phyloP scores from a whole-genome alignment of 2,329 filamentous ascomycete genomes.

The Cadophora gregata region DNA sequence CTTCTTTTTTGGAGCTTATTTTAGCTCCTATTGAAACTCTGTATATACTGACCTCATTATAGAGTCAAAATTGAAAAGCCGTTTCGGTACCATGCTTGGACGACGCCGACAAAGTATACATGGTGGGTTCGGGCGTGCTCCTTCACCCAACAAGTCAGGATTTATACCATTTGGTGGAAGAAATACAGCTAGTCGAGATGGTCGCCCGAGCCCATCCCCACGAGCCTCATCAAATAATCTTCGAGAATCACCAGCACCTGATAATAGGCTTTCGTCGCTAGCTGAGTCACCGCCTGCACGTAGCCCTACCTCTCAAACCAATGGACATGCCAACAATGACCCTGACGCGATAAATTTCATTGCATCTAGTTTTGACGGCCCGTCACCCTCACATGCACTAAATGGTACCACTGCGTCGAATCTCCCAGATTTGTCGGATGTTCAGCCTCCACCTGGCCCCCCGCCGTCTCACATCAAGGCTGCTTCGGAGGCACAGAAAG shows the following conservation, averaged over 20 bases:
- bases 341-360: constrained; percentile 44
- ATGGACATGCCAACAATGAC: constrained; percentile 37
- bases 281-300: constrained; percentile 58
- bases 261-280: constrained; percentile 60
- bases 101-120: constrained; percentile 71
- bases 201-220: constrained; percentile 55
- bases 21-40: constrained; percentile 18
- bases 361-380: constrained; percentile 43
- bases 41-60: constrained; percentile 36
- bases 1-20: constrained; percentile 20
- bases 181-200: constrained; percentile 67
- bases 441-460: constrained; percentile 57
- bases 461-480: constrained; percentile 46
- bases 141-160: constrained; percentile 59
- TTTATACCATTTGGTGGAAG: constrained; percentile 60
- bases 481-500: constrained; percentile 55
- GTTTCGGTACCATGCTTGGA: constrained; percentile 73
- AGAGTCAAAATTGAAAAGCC: constrained; percentile 64
- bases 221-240: constrained; percentile 65
- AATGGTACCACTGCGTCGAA: constrained; percentile 53
- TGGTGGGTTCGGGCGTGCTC: constrained; percentile 59
- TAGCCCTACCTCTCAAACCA: constrained; percentile 35
- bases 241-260: constrained; percentile 51
- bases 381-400: constrained; percentile 46
- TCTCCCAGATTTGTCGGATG: constrained; percentile 55